Percentiles rank a stretch among this genome's conserved stretches.
These are phyloP conservation scores for Pythium folliculosum DNA, from an alignment of 352 stramenopile genomes.

Conservation along the genomic window DNA sequence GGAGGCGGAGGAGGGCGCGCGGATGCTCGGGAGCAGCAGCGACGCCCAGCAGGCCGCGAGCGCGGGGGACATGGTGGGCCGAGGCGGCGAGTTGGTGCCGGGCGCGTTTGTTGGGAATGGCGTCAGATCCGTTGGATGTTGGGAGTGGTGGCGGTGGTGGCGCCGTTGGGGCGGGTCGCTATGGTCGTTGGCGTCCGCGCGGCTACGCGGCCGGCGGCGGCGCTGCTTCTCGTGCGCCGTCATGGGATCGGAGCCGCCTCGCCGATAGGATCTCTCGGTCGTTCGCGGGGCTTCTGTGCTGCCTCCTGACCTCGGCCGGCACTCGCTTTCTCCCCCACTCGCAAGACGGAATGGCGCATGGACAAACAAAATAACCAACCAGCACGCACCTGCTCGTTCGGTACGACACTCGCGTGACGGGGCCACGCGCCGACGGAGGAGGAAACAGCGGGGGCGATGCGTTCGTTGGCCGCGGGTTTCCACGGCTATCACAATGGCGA, in stretches of 20 bases:
- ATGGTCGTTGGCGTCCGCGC: constrained; percentile 14
- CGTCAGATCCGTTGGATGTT: not conserved
- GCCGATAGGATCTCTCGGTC: not conserved
- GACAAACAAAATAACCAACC: not conserved
- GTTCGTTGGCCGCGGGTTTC: constrained; percentile 6
- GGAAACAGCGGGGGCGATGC: not conserved
- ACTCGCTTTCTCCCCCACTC: not conserved
- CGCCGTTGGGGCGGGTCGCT: not conserved
- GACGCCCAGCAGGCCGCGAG: constrained; percentile 27
- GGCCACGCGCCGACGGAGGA: not conserved
- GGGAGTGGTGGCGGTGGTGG: not conserved
- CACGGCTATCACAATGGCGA: not conserved
- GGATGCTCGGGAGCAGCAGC: constrained; percentile 20
- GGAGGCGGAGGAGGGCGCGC: not conserved
- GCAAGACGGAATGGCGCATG: constrained; percentile 4
- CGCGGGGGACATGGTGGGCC: constrained; percentile 11
- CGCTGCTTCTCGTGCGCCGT: constrained; percentile 23
- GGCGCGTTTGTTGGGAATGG: not conserved
- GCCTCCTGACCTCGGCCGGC: not conserved
- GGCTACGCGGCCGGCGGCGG: constrained; percentile 18
- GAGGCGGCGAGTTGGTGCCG: not conserved
- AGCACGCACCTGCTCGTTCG: constrained; percentile 5
- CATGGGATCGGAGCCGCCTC: not conserved
- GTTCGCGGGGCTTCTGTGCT: not conserved
- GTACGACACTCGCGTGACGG: not conserved